Evolutionary conservation across 2,329 filamentous ascomycete species (phyloP).

Genomic region (Corinectria fuckeliana): DNA sequence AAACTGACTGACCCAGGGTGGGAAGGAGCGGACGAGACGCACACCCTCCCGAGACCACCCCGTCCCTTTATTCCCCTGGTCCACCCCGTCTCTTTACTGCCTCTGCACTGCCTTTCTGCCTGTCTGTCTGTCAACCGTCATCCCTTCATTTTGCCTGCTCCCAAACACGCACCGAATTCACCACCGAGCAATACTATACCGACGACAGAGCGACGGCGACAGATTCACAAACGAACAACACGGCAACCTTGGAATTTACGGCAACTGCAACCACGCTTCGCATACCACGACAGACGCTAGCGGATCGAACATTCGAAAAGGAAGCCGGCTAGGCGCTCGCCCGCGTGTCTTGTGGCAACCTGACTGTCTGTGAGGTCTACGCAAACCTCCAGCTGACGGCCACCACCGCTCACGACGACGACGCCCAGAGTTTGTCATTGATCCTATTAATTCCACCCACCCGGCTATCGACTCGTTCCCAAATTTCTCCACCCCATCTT

Average conservation of each 20-base stretch:
- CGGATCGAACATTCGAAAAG: slow-evolving; percentile 20
- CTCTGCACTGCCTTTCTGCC: slow-evolving; percentile 23
- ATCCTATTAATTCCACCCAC: slow-evolving; percentile 19
- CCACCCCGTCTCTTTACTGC: slow-evolving; percentile 38
- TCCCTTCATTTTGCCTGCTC: slow-evolving; percentile 31
- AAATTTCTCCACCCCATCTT: slow-evolving; percentile 12
- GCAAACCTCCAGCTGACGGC: slow-evolving; percentile 39
- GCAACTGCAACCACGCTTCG: neutral
- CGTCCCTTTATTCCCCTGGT: slow-evolving; percentile 44
- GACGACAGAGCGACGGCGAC: slow-evolving; percentile 21
- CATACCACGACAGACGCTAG: slow-evolving; percentile 24
- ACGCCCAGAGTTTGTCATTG: slow-evolving; percentile 27
- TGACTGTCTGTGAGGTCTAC: slow-evolving; percentile 32
- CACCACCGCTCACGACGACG: slow-evolving; percentile 18
- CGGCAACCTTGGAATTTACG: slow-evolving; percentile 15
- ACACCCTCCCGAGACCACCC: slow-evolving; percentile 43
- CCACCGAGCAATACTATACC: slow-evolving; percentile 22
- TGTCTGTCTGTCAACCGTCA: slow-evolving; percentile 22
- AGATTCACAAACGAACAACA: slow-evolving; percentile 15
- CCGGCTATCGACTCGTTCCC: slow-evolving; percentile 8
- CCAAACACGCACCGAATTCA: slow-evolving; percentile 17
- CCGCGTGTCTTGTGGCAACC: slow-evolving; percentile 36
- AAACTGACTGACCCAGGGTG: slow-evolving; percentile 42
- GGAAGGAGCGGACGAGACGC: slow-evolving; percentile 37
- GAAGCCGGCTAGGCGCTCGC: slow-evolving; percentile 28